phyloP scores from a whole-genome alignment of 331 rosid genomes.

The Dryas integrifolia region DNA sequence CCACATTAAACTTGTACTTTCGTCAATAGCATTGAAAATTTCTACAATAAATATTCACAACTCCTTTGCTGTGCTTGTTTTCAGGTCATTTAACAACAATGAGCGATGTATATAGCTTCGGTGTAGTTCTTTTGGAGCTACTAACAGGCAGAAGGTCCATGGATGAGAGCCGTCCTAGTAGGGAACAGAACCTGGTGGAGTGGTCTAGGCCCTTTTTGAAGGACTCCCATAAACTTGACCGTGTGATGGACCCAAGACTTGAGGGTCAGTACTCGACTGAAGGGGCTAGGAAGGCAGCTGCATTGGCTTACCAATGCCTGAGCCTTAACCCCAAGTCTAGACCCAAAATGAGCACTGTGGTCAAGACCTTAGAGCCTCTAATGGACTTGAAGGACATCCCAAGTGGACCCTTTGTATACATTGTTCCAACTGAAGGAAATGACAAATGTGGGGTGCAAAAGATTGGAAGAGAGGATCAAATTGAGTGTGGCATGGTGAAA shows the following conservation, averaged over 20 bases:
- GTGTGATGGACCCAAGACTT: constrained; percentile 71
- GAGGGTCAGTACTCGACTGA: constrained; percentile 64
- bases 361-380: constrained; percentile 57
- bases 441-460: constrained; percentile 2
- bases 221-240: constrained; percentile 58
- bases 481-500: constrained; percentile 13
- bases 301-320: constrained; percentile 63
- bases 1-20: neutral
- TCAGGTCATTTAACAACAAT: constrained; percentile 76
- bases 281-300: constrained; percentile 60
- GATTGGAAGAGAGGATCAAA: constrained; percentile 16
- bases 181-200: constrained; percentile 74
- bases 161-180: constrained; percentile 58
- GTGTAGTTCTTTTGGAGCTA: constrained; percentile 84
- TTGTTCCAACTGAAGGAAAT: constrained; percentile 46
- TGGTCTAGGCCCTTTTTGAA: constrained; percentile 84
- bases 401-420: constrained; percentile 64
- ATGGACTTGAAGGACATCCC: constrained; percentile 53
- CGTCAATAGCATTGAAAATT: neutral
- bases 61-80: neutral
- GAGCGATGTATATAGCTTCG: constrained; percentile 87
- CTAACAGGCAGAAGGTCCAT: constrained; percentile 64
- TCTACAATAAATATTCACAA: neutral
- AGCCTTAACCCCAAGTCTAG: constrained; percentile 55
- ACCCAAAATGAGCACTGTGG: constrained; percentile 69